Evolutionary conservation across 2,329 filamentous ascomycete species (phyloP).

Genomic region (Sarocladiaceae sp.): DNA sequence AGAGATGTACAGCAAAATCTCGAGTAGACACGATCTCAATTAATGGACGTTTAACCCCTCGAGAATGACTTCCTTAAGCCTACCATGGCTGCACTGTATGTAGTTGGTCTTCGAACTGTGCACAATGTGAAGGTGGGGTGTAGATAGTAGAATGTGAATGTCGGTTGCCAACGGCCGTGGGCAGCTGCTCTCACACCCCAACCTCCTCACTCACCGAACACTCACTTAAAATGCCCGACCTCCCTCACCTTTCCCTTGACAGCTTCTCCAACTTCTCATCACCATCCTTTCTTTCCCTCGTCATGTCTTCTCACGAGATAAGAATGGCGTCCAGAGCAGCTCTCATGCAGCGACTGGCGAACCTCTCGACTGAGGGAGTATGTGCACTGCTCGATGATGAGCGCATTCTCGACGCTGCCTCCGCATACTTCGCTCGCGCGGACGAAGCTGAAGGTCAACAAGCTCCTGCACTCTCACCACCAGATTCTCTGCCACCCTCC

Average conservation of each 20-base stretch:
- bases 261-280: not conserved
- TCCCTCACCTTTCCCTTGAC: not conserved
- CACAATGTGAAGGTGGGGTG: not conserved
- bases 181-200: not conserved
- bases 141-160: not conserved
- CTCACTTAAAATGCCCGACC: not conserved
- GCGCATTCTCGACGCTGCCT: not conserved
- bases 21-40: not conserved
- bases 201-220: not conserved
- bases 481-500: not conserved
- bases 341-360: constrained; percentile 9
- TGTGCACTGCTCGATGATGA: constrained; percentile 6
- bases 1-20: not conserved
- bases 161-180: not conserved
- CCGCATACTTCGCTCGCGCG: not conserved
- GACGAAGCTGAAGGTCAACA: not conserved
- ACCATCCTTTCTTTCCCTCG: not conserved
- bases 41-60: not conserved
- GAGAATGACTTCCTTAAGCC: not conserved
- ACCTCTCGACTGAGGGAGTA: not conserved
- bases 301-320: not conserved
- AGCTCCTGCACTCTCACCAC: not conserved
- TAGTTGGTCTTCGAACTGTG: not conserved
- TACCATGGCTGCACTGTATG: not conserved
- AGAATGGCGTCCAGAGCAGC: constrained; percentile 4